These are phyloP conservation scores for Magnusiomyces tetraspermus DNA, from an alignment of 1,139 yeast genomes.

Conservation along the genomic window DNA sequence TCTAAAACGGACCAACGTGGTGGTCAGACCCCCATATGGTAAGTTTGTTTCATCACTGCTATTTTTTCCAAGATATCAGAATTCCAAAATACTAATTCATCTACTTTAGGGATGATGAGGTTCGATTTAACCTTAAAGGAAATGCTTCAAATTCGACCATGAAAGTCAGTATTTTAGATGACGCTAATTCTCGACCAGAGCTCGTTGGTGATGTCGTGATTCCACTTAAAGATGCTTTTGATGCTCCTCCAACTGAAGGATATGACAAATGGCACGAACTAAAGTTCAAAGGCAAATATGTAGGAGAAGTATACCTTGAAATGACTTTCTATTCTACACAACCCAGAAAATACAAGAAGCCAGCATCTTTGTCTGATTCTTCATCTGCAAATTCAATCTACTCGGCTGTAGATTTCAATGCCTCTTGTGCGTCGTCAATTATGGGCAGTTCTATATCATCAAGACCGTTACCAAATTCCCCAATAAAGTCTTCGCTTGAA, in stretches of 20 bases:
- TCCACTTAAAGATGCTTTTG: conserved; percentile 62
- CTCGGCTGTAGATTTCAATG: not conserved
- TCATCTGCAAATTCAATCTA: not conserved
- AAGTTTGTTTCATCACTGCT: no score
- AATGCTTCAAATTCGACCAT: conserved; percentile 40
- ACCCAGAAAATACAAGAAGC: conserved; percentile 20
- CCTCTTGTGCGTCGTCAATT: not conserved
- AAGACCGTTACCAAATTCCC: not conserved
- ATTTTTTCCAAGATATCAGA: no score
- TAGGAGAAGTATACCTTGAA: conserved; percentile 83
- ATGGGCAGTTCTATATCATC: not conserved
- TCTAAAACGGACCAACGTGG: conserved; percentile 71
- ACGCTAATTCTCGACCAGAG: conserved; percentile 76
- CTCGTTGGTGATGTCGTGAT: conserved; percentile 76
- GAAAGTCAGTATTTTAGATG: conserved; percentile 73
- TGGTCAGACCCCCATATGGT: conserved; percentile 84
- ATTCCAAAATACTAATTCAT: not conserved
- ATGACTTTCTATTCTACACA: conserved; percentile 72
- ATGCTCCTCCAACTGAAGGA: conserved; percentile 56
- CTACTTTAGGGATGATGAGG: conserved; percentile 44
- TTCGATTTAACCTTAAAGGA: conserved; percentile 53
- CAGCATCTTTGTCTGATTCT: not conserved
- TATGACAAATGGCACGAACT: conserved; percentile 82
- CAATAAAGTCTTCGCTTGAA: not conserved
- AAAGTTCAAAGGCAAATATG: conserved; percentile 57